Base-by-base conservation (phyloP, 768 basidiomycete genomes). In the Xerocomus potaroensis region DNA sequence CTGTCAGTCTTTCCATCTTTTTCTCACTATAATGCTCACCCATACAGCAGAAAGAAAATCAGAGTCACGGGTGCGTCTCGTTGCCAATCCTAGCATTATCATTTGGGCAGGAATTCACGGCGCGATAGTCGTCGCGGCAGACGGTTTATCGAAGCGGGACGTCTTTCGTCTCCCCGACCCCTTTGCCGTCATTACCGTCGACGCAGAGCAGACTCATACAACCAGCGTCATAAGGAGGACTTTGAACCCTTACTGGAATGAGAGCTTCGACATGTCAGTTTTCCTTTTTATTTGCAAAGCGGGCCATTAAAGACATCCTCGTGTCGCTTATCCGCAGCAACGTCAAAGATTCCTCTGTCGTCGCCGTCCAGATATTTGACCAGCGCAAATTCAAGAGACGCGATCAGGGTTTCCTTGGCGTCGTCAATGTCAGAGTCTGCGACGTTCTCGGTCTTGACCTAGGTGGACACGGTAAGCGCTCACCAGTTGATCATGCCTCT, bases 321-420 rank as follows among this genome's bases (percentile, higher is more conserved):
- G n/a, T n/a, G n/a, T n/a, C n/a, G n/a, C n/a, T n/a, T 46, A 23
- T 45, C 44, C 33, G 21, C 57, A 97, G 94, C 56, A 89, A 80
- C 42, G 95, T 96, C 63, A 95, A 93, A 67, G 96, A 99, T 57
- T 91, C 90, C n/a, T 97, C 94, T 15, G 90, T 98, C 39, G 81
- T 99, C 48, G 91, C 92, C 5, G 94, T 98, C 1, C 96, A 99
- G 70, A 96, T 98, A 59, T 98, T 98, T 57, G 96, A 99, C 70
- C 95, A 98, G 69, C 84, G 92, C 67, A 99, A 99, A 71, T 98
- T 98, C 75, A 99, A 99, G 77, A 79, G 89, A 69, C 84, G 87
- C 60, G 96, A 99, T 65, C 96, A 98, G 65, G 96, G 96, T 2
- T 99, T 99, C 69, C 74, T 99, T 44, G 96, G 96, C 29, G 95